These are phyloP conservation scores for Exophiala oligosperma DNA, from an alignment of 2,329 filamentous ascomycete species.

Conservation along the genomic window DNA sequence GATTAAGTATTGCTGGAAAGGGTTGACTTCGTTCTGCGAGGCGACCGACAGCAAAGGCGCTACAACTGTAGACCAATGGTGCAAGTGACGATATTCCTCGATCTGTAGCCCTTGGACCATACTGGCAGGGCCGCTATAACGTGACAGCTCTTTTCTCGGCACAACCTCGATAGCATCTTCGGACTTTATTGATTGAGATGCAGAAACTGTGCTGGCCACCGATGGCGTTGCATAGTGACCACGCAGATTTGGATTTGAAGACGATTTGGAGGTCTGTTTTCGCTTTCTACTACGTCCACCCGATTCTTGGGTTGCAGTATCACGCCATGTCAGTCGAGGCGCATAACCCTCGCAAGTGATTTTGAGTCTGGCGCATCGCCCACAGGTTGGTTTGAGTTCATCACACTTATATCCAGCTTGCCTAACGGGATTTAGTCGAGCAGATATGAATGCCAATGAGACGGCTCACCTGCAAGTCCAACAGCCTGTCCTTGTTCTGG, in stretches of 20 bases:
- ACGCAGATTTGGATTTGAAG: neutral
- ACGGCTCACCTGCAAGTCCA: constrained; percentile 27
- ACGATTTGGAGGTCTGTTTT: neutral
- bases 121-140: neutral
- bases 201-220: neutral
- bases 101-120: neutral
- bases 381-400: constrained; percentile 45
- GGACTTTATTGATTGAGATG: neutral
- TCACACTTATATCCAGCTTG: constrained; percentile 39
- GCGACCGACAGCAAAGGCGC: neutral
- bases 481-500: constrained; percentile 32
- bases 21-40: neutral
- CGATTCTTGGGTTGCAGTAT: neutral
- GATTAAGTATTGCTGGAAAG: neutral
- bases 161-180: neutral
- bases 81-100: neutral
- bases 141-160: neutral
- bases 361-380: neutral
- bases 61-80: neutral
- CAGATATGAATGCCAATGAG: too few species aligned
- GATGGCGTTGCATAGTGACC: neutral
- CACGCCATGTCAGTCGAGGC: neutral
- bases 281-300: neutral
- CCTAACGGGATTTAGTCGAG: neutral
- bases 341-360: neutral